A percentile compares a stretch with the other conserved stretches of the same genome.
Conservation (phyloP, 2,329 filamentous ascomycete species). For the Piedraia hortae region DNA sequence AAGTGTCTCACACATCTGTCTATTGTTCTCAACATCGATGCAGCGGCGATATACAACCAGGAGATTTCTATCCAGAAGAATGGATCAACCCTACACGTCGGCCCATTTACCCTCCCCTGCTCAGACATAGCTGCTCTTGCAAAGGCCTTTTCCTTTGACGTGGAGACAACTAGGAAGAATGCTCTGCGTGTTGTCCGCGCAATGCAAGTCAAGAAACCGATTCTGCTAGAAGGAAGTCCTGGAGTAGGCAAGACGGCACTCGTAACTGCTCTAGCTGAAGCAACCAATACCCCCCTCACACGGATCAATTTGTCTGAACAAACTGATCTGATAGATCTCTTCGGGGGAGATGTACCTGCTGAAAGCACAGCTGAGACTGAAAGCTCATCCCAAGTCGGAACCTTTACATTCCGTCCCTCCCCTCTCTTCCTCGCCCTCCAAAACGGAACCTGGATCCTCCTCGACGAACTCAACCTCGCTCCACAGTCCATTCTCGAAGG, state of each 20-base stretch:
- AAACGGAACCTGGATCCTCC: constrained; percentile 77
- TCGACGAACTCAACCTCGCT: constrained; percentile 97
- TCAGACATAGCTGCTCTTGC: constrained; percentile 12
- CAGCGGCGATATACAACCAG: constrained; percentile 35
- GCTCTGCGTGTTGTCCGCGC: constrained; percentile 76
- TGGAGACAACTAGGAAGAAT: constrained; percentile 71
- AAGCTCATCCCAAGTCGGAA: too few species aligned
- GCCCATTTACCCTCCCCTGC: constrained; percentile 40
- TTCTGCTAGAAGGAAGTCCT: constrained; percentile 86
- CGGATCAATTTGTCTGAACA: constrained; percentile 95
- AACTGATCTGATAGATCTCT: constrained; percentile 90
- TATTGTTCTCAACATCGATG: constrained; percentile 35
- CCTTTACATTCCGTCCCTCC: constrained; percentile 86
- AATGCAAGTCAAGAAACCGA: constrained; percentile 66
- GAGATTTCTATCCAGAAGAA: constrained; percentile 30
- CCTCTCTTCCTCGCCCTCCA: constrained; percentile 95
- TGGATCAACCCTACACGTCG: constrained; percentile 33
- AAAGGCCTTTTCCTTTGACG: constrained; percentile 43
- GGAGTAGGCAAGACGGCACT: constrained; percentile 94
- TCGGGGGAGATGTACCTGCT: constrained; percentile 84
- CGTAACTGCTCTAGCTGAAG: constrained; percentile 55
- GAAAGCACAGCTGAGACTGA: constrained; percentile 78
- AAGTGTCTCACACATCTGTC: constrained; percentile 48
- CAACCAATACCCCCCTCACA: constrained; percentile 56
- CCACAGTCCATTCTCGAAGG: constrained; percentile 93